Evolutionary conservation across 345 rosid genomes (phyloP).

Genomic region (Durio zibethinus): DNA sequence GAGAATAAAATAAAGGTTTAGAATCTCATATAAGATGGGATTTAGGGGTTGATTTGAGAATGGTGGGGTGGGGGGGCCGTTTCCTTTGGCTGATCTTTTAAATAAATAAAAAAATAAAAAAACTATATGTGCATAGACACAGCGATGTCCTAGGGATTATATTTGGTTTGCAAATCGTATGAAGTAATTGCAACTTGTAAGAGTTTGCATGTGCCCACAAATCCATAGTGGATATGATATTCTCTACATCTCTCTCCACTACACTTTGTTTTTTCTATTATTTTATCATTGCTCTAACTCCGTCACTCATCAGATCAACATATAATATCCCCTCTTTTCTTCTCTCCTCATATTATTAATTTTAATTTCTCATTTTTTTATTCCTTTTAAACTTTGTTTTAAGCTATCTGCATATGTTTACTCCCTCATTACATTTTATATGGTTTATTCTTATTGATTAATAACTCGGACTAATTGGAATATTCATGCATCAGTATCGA

Average conservation of each 20-base stretch:
- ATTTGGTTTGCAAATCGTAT: slow-evolving; percentile 27
- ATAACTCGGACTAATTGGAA: neutral
- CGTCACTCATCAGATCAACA: slow-evolving; percentile 49
- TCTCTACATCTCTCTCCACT: slow-evolving; percentile 50
- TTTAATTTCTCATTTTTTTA: too few species aligned
- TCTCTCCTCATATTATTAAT: slow-evolving; percentile 1
- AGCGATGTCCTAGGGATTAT: slow-evolving; percentile 24
- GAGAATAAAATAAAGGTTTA: neutral
- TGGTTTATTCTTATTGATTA: neutral
- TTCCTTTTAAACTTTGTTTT: neutral
- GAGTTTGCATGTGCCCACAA: slow-evolving; percentile 48
- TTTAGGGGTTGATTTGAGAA: slow-evolving; percentile 2
- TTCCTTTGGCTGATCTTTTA: neutral
- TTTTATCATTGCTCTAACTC: slow-evolving; percentile 12
- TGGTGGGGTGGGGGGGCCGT: slow-evolving; percentile 1
- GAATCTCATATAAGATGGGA: slow-evolving; percentile 26
- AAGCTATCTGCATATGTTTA: neutral
- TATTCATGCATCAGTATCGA: slow-evolving; percentile 10
- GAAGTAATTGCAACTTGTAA: slow-evolving; percentile 26
- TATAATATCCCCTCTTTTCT: slow-evolving; percentile 33
- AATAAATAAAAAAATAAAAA: neutral
- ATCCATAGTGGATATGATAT: slow-evolving; percentile 58
- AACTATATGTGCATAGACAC: slow-evolving; percentile 5
- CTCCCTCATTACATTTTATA: neutral
- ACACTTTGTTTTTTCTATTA: slow-evolving; percentile 33